Evolutionary conservation across 202 grass and related monocot species (phyloP), one percentile per base, ranked within the genome.

Genomic region (Dendrocalamus latiflorus): DNA sequence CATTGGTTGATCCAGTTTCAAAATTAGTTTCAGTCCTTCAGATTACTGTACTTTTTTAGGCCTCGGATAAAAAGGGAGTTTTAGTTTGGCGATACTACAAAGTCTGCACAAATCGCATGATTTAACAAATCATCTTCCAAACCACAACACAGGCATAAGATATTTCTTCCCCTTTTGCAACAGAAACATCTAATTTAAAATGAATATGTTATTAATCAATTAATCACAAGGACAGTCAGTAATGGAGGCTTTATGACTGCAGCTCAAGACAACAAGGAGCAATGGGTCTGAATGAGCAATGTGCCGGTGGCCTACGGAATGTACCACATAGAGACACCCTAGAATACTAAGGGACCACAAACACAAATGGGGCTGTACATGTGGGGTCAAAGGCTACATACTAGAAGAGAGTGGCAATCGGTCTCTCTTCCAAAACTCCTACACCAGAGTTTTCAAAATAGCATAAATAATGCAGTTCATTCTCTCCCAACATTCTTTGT

Each of bases 311-410:
- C 30, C 30, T 33, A 33, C 2, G 30, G 30, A 33, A 3, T 33
- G 30, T 33, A 33, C 30, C 30, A 54, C 22, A 73, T 20, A 53
- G 34, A 86, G 54, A 65, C 44, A 49, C 5, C 69, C 37, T 47
- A 83, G 61, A 44, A 80, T n/a, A 41, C 41, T 3, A 80, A 70
- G 62, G 88, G 69, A 42, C 61, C 84, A 83, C 75, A 75, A 21
- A 75, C 37, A 79, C 10, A 70, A 44, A 80, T 64, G 39, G 50
- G 15, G 36, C 16, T 87, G 69, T 69, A 59, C 24, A 21, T 3
- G 7, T 83, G 25, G 62, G 63, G 74, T 70, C 79, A 34, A 86
- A 79, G 47, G 16, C 80, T 57, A 70, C 65, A 83, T 41, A 68
- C 21, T 81, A 66, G 25, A 89, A 79, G 37, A 82, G 61, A 39